A percentile compares a stretch with the other conserved stretches of the same genome.
Evolutionary conservation across 768 basidiomycete genomes (phyloP).

Genomic region (Kwoniella sp.): DNA sequence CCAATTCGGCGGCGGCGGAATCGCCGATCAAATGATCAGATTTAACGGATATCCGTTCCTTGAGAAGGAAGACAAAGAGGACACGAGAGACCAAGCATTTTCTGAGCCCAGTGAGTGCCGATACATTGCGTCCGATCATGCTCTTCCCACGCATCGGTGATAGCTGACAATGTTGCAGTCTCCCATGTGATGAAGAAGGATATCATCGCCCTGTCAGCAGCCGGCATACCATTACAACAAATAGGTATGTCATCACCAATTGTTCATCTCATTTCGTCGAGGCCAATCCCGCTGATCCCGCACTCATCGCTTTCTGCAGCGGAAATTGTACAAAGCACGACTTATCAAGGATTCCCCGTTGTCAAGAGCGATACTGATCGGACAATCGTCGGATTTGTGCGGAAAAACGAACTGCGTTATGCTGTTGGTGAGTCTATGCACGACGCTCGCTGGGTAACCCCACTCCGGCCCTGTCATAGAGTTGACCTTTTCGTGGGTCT

Average conservation of each 20-base stretch:
- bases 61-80: conserved; percentile 78
- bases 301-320: conserved; percentile 61
- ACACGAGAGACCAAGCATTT: conserved; percentile 65
- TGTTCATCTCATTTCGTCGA: not conserved
- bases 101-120: conserved; percentile 75
- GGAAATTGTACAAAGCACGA: conserved; percentile 67
- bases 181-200: conserved; percentile 87
- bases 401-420: conserved; percentile 77
- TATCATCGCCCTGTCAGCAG: conserved; percentile 69
- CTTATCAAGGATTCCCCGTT: conserved; percentile 90
- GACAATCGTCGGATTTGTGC: conserved; percentile 82
- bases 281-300: conserved; percentile 1
- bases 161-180: conserved; percentile 60
- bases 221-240: conserved; percentile 74
- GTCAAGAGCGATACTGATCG: conserved; percentile 64
- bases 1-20: conserved; percentile 86
- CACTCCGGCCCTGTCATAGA: too few species aligned
- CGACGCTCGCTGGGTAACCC: not conserved
- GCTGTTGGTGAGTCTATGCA: conserved; percentile 68
- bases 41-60: conserved; percentile 98
- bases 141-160: not conserved
- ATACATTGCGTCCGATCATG: too few species aligned
- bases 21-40: conserved; percentile 93
- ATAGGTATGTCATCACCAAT: conserved; percentile 65
- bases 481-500: too few species aligned